A percentile compares a stretch with the other conserved stretches of the same genome.
These are phyloP conservation scores for Eucalyptus urophylla DNA, from an alignment of 345 rosid species.

Conservation along the genomic window DNA sequence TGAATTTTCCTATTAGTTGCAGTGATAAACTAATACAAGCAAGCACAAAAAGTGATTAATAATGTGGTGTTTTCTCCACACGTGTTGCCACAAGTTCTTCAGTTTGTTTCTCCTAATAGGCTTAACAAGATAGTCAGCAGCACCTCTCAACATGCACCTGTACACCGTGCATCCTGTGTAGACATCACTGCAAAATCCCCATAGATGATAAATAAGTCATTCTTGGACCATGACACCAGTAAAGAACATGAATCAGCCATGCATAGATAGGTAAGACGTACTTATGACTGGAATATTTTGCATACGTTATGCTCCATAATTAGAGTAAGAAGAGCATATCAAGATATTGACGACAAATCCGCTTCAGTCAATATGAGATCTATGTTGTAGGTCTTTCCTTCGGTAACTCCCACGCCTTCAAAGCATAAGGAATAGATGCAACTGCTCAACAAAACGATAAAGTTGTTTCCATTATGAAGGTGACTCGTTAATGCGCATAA, in stretches of 20 bases:
- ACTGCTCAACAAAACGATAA: background rate
- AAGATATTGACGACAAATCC: background rate
- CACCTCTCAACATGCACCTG: background rate
- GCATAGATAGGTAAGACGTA: background rate
- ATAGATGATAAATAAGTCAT: background rate
- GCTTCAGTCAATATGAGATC: background rate
- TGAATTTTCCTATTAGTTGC: background rate
- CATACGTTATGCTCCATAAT: background rate
- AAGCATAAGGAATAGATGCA: background rate
- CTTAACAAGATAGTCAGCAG: background rate
- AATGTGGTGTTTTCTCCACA: background rate
- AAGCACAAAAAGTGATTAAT: background rate
- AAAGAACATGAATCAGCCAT: background rate
- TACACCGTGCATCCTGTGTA: background rate
- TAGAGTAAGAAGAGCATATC: no score
- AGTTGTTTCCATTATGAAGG: background rate
- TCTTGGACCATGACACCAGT: background rate
- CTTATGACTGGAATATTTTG: background rate
- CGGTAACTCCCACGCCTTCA: background rate
- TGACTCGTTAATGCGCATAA: background rate
- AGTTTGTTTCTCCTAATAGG: background rate
- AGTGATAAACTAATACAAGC: background rate
- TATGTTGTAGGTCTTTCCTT: background rate
- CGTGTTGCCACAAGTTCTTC: background rate
- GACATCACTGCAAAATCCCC: background rate